Conservation (phyloP, 768 basidiomycete genomes). For the Rhizopogon sp. region DNA sequence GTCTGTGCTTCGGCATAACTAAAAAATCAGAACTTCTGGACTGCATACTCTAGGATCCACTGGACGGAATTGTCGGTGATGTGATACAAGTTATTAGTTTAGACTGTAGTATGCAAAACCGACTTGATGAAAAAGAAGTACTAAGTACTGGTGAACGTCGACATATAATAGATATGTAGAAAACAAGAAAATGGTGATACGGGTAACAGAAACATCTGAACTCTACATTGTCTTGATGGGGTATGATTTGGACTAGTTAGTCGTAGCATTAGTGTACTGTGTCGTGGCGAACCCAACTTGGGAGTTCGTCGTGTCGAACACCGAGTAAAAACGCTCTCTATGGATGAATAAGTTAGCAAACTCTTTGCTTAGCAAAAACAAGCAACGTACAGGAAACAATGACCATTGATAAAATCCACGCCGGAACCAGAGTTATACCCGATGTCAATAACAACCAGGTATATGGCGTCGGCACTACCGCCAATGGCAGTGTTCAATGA, state of each 20-base stretch:
- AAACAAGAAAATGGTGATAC: too few relatives aligned
- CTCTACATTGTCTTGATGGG: too few relatives aligned
- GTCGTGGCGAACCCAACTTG: constrained; percentile 32
- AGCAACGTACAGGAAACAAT: constrained; percentile 30
- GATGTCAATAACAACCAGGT: constrained; percentile 22
- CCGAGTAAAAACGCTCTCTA: constrained; percentile 29
- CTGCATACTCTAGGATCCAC: too few relatives aligned
- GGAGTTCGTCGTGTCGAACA: constrained; percentile 27
- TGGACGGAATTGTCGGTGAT: too few relatives aligned
- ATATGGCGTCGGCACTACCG: constrained; percentile 17
- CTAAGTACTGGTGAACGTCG: too few relatives aligned
- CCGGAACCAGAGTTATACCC: constrained; percentile 9
- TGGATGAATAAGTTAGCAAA: neutral
- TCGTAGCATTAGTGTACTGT: constrained; percentile 14
- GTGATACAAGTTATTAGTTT: too few relatives aligned
- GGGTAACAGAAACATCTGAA: too few relatives aligned
- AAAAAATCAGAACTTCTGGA: too few relatives aligned
- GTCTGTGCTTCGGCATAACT: too few relatives aligned
- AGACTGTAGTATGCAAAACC: too few relatives aligned
- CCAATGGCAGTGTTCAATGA: constrained; percentile 25
- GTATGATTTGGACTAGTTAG: neutral
- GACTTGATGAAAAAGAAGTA: too few relatives aligned
- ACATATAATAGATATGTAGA: neutral
- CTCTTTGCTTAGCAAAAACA: constrained; percentile 16
- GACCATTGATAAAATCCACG: constrained; percentile 18